Conservation (phyloP, 1,284 basidiomycete species). For the Cerioporus squamosus region DNA sequence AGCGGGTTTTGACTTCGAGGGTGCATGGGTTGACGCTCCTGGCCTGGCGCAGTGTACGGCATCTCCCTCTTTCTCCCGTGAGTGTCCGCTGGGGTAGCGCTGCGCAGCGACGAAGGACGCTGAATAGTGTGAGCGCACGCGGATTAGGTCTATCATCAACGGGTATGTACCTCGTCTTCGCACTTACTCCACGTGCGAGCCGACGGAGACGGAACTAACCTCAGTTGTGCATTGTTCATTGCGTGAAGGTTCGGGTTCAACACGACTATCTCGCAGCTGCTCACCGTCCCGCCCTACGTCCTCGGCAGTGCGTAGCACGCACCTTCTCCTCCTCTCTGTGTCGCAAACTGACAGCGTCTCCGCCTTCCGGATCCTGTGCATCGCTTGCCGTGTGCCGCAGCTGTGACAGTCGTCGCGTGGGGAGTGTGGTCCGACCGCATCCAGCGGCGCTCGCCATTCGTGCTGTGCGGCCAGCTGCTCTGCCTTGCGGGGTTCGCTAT, state of each 20-base stretch:
- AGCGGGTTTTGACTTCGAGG: neutral
- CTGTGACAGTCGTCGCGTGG: conserved; percentile 53
- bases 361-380: no score
- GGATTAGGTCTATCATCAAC: conserved; percentile 61
- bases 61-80: conserved; percentile 26
- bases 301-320: conserved; percentile 53
- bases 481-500: conserved; percentile 66
- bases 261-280: conserved; percentile 60
- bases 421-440: conserved; percentile 63
- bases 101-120: neutral
- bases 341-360: neutral
- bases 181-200: neutral
- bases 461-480: conserved; percentile 55
- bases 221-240: neutral
- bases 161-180: conserved; percentile 36
- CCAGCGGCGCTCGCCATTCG: conserved; percentile 61
- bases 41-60: conserved; percentile 19
- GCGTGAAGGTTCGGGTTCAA: conserved; percentile 55
- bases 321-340: neutral
- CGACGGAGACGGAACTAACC: neutral
- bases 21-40: neutral
- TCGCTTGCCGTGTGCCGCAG: conserved; percentile 35
- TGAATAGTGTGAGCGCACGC: no score
- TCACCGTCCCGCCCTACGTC: conserved; percentile 74
- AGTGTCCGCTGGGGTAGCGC: neutral